Conservation (phyloP, 805 yeast genomes). For the Wickerhamiella vanderwaltii region DNA sequence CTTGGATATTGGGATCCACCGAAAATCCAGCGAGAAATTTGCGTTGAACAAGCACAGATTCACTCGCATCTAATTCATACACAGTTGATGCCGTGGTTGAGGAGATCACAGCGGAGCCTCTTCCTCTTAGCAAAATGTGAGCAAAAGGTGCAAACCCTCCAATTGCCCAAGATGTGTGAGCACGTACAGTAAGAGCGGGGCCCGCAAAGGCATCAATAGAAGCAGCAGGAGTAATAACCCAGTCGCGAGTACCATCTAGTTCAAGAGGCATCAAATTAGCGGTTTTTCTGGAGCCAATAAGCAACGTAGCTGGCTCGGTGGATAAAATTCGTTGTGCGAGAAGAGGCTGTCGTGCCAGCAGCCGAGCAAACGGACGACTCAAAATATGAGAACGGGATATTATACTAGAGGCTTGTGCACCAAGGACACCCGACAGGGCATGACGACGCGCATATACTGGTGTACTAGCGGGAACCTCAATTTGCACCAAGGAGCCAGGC, state of each 20-base stretch:
- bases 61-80: slow-evolving; percentile 30
- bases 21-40: slow-evolving; percentile 34
- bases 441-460: slow-evolving; percentile 18
- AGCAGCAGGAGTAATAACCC: slow-evolving; percentile 33
- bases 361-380: slow-evolving; percentile 14
- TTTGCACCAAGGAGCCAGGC: slow-evolving; percentile 83
- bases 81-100: slow-evolving; percentile 33
- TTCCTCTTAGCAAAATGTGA: slow-evolving; percentile 31
- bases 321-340: slow-evolving; percentile 18
- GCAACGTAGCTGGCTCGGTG: slow-evolving; percentile 18
- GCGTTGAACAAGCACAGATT: slow-evolving; percentile 32
- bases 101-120: slow-evolving; percentile 35
- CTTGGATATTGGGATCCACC: slow-evolving; percentile 18
- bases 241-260: slow-evolving; percentile 31
- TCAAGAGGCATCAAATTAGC: slow-evolving; percentile 28
- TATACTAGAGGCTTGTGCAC: slow-evolving; percentile 11
- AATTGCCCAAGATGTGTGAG: slow-evolving; percentile 21
- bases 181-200: slow-evolving; percentile 22
- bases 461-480: slow-evolving; percentile 47
- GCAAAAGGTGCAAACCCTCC: slow-evolving; percentile 23
- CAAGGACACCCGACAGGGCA: slow-evolving; percentile 18
- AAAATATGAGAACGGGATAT: slow-evolving; percentile 16
- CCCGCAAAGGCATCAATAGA: slow-evolving; percentile 39
- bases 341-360: slow-evolving; percentile 20
- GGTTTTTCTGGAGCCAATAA: slow-evolving; percentile 14